Percentiles rank a stretch among this genome's conserved stretches.
phyloP scores from a whole-genome alignment of 768 basidiomycete genomes.

The Lactarius tabidus region DNA sequence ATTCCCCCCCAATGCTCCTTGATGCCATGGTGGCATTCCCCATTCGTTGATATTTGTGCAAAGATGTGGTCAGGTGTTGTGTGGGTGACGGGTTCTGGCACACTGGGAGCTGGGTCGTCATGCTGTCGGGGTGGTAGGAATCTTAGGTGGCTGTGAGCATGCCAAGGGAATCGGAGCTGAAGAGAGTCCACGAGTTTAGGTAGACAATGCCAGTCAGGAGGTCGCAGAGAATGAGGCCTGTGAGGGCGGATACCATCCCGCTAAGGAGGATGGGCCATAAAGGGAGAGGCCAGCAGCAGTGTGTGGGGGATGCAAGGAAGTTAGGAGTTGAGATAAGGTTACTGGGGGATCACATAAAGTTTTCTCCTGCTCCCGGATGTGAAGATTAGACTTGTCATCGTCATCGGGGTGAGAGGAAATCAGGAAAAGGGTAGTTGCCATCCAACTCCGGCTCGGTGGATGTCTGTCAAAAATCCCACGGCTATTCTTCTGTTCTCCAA shows the following conservation, averaged over 20 bases:
- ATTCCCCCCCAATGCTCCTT: neutral
- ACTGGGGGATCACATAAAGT: neutral
- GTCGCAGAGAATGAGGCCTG: slow-evolving; percentile 11
- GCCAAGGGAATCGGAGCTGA: slow-evolving; percentile 5
- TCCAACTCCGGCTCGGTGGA: too few species aligned
- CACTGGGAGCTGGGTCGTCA: neutral
- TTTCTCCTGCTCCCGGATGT: slow-evolving; percentile 6
- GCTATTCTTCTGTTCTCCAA: too few species aligned
- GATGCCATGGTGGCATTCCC: neutral
- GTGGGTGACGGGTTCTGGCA: slow-evolving; percentile 1
- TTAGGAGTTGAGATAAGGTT: neutral
- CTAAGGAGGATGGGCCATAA: slow-evolving; percentile 20
- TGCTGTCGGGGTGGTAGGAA: neutral
- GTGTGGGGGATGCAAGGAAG: neutral
- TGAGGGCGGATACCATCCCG: slow-evolving; percentile 14
- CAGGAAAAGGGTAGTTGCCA: neutral
- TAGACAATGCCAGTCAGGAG: slow-evolving; percentile 17
- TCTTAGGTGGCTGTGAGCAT: neutral
- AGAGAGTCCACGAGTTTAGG: slow-evolving; percentile 10
- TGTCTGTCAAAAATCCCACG: too few species aligned
- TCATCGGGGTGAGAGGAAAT: neutral
- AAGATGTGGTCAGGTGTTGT: neutral
- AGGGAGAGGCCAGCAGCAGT: slow-evolving; percentile 13
- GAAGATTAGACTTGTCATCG: neutral
- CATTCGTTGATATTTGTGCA: neutral